These are phyloP conservation scores for Botrytis cinerea DNA, from an alignment of 2,329 filamentous ascomycete species.

Conservation along the genomic window DNA sequence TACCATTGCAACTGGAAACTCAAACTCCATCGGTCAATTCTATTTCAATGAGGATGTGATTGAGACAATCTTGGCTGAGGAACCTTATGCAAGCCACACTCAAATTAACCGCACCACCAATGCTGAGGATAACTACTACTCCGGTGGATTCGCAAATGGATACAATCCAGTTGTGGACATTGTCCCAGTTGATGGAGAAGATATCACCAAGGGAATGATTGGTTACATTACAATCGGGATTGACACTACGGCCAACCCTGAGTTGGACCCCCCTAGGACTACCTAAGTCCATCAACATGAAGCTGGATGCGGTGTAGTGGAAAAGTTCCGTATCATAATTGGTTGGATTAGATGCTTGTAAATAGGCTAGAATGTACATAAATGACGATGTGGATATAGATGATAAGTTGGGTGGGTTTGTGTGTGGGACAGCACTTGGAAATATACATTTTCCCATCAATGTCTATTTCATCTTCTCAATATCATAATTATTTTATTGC, in stretches of 20 bases:
- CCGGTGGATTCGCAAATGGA: constrained; percentile 28
- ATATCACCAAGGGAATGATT: constrained; percentile 43
- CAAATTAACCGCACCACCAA: constrained; percentile 46
- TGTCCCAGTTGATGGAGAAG: constrained; percentile 42
- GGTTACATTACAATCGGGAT: constrained; percentile 45
- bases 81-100: constrained; percentile 51
- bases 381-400: background rate
- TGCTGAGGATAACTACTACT: constrained; percentile 17
- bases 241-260: constrained; percentile 10
- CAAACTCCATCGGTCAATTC: constrained; percentile 59
- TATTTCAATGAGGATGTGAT: constrained; percentile 64
- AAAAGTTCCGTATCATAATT: background rate
- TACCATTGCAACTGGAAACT: constrained; percentile 52
- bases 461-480: no score
- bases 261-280: background rate
- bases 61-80: constrained; percentile 49
- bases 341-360: background rate
- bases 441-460: background rate
- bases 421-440: background rate
- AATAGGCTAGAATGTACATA: background rate
- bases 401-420: background rate
- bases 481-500: no score
- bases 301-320: background rate
- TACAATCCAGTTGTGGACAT: constrained; percentile 42
- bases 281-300: background rate